Evolutionary conservation across 2,329 filamentous ascomycete genomes (phyloP).

Genomic region (Neonectria magnoliae): DNA sequence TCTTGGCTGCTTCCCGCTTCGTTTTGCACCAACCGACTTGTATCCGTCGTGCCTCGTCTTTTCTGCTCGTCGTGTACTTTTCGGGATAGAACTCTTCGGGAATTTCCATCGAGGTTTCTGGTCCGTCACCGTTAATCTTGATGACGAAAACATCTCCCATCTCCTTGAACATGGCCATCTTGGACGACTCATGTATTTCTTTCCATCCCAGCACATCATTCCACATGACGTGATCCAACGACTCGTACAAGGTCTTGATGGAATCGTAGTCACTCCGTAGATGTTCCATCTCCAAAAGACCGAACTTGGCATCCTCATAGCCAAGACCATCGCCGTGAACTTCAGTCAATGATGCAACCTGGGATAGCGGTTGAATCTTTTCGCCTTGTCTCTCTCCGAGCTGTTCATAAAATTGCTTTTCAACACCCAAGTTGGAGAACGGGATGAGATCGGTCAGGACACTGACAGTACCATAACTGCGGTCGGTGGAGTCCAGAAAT

Average conservation of each 20-base stretch:
- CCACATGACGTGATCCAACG: conserved; percentile 61
- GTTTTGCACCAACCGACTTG: conserved; percentile 50
- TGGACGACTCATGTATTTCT: conserved; percentile 48
- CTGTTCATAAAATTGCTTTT: conserved; percentile 57
- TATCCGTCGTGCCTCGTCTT: conserved; percentile 58
- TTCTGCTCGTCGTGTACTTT: conserved; percentile 59
- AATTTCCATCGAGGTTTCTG: conserved; percentile 58
- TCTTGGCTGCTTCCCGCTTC: conserved; percentile 40
- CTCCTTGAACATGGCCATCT: conserved; percentile 56
- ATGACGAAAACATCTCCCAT: conserved; percentile 63
- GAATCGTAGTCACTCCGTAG: conserved; percentile 48
- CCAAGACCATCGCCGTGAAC: conserved; percentile 45
- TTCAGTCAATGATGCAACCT: conserved; percentile 43
- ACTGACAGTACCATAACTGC: conserved; percentile 67
- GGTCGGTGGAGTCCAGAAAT: conserved; percentile 69
- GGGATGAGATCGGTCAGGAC: conserved; percentile 54
- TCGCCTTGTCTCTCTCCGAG: conserved; percentile 47
- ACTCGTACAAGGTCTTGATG: conserved; percentile 58
- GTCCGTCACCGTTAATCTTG: conserved; percentile 54
- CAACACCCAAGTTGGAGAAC: conserved; percentile 46
- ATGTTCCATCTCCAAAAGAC: conserved; percentile 55
- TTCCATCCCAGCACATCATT: conserved; percentile 52
- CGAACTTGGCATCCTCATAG: conserved; percentile 51
- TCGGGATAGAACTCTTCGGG: conserved; percentile 64
- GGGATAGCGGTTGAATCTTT: conserved; percentile 45